Percentiles rank a stretch among this genome's conserved stretches.
These are phyloP conservation scores for Hydrangea macrophylla DNA, from an alignment of 148 eudicot genomes.

Conservation along the genomic window DNA sequence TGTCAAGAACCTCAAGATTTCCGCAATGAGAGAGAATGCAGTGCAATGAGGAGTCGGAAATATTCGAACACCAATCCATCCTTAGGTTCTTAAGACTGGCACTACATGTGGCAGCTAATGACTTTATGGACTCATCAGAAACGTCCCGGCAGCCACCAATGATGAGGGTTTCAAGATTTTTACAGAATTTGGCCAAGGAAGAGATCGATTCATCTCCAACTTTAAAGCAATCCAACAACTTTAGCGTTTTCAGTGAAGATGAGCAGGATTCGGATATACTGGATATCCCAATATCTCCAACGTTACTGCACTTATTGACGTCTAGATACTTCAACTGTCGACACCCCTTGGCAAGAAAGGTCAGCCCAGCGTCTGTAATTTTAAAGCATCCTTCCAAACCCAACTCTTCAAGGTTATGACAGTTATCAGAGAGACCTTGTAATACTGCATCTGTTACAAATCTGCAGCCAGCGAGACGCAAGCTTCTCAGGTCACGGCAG, in stretches of 20 bases:
- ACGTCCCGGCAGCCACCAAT: conserved; percentile 82
- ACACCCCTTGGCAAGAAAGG: conserved; percentile 63
- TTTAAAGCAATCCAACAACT: conserved; percentile 72
- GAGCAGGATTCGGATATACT: conserved; percentile 64
- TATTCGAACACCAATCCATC: conserved; percentile 92
- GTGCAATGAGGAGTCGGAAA: conserved; percentile 64
- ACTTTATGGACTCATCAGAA: conserved; percentile 57
- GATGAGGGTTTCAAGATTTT: conserved; percentile 66
- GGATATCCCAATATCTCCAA: conserved; percentile 70
- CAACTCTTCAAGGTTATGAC: conserved; percentile 63
- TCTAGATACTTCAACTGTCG: conserved; percentile 55
- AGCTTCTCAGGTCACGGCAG: conserved; percentile 64
- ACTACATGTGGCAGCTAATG: conserved; percentile 51
- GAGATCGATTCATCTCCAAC: conserved; percentile 68
- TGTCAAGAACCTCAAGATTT: conserved; percentile 69
- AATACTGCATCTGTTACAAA: conserved; percentile 58
- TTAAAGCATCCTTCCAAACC: conserved; percentile 70
- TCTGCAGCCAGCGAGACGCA: conserved; percentile 77
- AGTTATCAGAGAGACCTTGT: conserved; percentile 54
- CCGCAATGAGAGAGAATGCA: conserved; percentile 56
- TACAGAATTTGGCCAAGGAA: conserved; percentile 60
- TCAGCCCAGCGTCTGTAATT: conserved; percentile 71
- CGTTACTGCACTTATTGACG: conserved; percentile 72
- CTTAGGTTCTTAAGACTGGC: conserved; percentile 55
- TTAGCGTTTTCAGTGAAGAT: conserved; percentile 54